Evolutionary conservation across 1,139 yeast genomes (phyloP).

Genomic region (Trichomonascaceae sp.): DNA sequence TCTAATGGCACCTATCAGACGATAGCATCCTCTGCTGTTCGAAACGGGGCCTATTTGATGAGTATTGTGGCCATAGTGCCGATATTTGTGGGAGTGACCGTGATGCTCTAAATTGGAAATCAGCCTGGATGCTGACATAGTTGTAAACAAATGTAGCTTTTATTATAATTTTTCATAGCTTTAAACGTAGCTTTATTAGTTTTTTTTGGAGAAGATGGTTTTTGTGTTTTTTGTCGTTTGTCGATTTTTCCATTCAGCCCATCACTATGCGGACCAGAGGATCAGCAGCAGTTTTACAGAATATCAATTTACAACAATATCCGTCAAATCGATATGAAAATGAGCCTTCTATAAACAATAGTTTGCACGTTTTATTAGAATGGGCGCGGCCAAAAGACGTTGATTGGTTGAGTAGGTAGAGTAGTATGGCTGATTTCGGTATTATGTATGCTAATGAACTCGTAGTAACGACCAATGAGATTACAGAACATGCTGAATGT

Average conservation of each 20-base stretch:
- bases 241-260: too few relatives aligned
- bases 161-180: not conserved
- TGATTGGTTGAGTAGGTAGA: not conserved
- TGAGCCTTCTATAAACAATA: not conserved
- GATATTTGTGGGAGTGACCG: not conserved
- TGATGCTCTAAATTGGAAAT: not conserved
- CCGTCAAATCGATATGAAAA: not conserved
- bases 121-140: not conserved
- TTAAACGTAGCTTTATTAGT: not conserved
- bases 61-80: not conserved
- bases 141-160: not conserved
- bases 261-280: constrained; percentile 2
- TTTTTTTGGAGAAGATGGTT: not conserved
- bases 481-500: not conserved
- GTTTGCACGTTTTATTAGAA: not conserved
- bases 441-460: not conserved
- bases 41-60: not conserved
- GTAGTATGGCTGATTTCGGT: not conserved
- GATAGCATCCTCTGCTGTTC: not conserved
- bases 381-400: constrained; percentile 1
- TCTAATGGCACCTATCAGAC: not conserved
- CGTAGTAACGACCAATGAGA: not conserved
- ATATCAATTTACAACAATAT: not conserved
- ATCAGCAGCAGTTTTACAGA: not conserved
- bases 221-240: not conserved